A percentile compares a stretch with the other conserved stretches of the same genome.
phyloP scores from a whole-genome alignment of 2,329 filamentous ascomycete species.

The Beauveria scarabaeidicola region DNA sequence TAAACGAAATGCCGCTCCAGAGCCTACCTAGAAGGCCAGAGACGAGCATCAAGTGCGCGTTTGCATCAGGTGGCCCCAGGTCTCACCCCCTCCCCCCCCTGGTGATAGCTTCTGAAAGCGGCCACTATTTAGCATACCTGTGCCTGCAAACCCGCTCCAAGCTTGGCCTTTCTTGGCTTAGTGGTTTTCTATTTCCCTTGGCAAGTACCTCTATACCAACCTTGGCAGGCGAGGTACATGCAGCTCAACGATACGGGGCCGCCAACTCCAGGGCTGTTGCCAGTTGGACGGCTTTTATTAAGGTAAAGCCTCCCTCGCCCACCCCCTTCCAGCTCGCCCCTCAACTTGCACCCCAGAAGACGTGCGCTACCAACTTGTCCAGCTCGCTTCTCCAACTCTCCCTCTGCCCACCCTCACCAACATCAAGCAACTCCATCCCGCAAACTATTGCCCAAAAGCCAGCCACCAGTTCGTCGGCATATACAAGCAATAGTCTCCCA shows the following conservation, averaged over 20 bases:
- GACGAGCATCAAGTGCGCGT: neutral
- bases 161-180: no score
- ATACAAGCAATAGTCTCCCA: conserved; percentile 2
- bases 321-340: neutral
- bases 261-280: neutral
- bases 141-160: neutral
- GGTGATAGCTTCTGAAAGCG: neutral
- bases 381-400: no score
- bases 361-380: no score
- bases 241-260: neutral
- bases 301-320: conserved; percentile 5
- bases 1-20: no score
- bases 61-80: neutral
- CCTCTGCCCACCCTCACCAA: neutral
- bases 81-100: neutral
- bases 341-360: neutral
- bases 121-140: conserved; percentile 6
- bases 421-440: neutral
- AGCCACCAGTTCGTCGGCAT: neutral
- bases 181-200: no score
- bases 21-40: no score
- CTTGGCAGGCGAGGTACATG: no score
- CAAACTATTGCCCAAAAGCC: neutral
- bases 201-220: no score
- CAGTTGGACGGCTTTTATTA: neutral